A percentile compares a stretch with the other conserved stretches of the same genome.
These are phyloP conservation scores for Sugiyamaella valdiviana DNA, from an alignment of 805 yeast species.

Conservation along the genomic window DNA sequence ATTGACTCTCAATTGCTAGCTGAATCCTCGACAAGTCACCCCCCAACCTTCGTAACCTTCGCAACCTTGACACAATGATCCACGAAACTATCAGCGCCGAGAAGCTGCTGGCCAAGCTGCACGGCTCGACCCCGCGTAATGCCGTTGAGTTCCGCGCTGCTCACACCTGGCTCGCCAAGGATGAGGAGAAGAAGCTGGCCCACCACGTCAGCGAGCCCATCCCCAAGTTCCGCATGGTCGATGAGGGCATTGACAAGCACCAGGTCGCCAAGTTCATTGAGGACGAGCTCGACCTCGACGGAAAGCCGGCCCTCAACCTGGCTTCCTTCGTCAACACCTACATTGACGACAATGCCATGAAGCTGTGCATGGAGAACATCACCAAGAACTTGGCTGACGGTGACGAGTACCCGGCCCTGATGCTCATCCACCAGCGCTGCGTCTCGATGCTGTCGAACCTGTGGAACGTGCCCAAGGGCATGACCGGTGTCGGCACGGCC, in stretches of 20 bases:
- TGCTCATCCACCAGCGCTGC: slow-evolving; percentile 76
- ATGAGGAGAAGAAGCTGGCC: slow-evolving; percentile 3
- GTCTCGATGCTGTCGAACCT: slow-evolving; percentile 69
- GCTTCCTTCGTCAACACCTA: slow-evolving; percentile 87
- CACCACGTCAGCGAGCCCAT: slow-evolving; percentile 22
- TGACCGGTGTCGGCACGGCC: slow-evolving; percentile 70
- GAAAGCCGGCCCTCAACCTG: slow-evolving; percentile 73
- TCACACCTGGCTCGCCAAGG: slow-evolving; percentile 1
- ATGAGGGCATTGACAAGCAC: slow-evolving; percentile 45
- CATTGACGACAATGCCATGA: slow-evolving; percentile 46
- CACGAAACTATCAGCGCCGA: slow-evolving; percentile 17
- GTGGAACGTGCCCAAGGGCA: slow-evolving; percentile 64
- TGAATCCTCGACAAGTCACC: too few relatives aligned
- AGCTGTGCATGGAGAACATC: slow-evolving; percentile 60
- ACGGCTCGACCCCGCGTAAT: slow-evolving; percentile 11
- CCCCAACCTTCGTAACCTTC: too few relatives aligned
- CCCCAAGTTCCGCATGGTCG: slow-evolving; percentile 57
- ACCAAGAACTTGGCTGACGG: slow-evolving; percentile 87
- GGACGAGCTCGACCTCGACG: slow-evolving; percentile 75
- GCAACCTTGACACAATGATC: not conserved
- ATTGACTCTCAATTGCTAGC: not conserved
- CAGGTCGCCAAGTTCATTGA: slow-evolving; percentile 58
- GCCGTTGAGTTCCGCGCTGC: slow-evolving; percentile 10
- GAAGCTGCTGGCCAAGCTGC: slow-evolving; percentile 20
- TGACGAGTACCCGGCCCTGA: slow-evolving; percentile 85